A percentile compares a stretch with the other conserved stretches of the same genome.
These are phyloP conservation scores for Quercus aquifolioides DNA, from an alignment of 306 rosid genomes.

Conservation along the genomic window DNA sequence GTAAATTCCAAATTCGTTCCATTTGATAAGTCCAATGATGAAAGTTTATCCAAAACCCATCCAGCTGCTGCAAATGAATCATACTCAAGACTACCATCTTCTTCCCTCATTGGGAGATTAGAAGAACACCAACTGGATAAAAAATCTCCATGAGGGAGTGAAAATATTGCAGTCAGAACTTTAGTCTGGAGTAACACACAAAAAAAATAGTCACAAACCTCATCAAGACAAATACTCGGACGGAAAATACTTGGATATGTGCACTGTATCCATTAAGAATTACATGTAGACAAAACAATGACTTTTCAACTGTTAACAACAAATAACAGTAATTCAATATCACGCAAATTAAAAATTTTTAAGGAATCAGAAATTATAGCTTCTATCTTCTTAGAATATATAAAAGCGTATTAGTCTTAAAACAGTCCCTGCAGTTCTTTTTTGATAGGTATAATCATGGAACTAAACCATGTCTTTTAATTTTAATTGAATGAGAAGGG, in stretches of 20 bases:
- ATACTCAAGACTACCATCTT: constrained; percentile 73
- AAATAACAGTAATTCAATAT: background rate
- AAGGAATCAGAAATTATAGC: constrained; percentile 2
- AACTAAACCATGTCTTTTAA: background rate
- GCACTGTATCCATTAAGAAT: constrained; percentile 22
- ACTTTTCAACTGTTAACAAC: background rate
- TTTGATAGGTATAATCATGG: background rate
- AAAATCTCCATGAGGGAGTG: constrained; percentile 82
- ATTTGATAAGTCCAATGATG: constrained; percentile 32
- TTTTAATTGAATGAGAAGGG: too few species aligned
- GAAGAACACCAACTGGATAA: constrained; percentile 94
- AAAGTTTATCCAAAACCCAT: constrained; percentile 74
- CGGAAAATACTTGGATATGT: constrained; percentile 6
- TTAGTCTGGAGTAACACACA: constrained; percentile 70
- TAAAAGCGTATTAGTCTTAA: background rate
- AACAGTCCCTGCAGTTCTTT: background rate
- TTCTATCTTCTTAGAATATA: background rate
- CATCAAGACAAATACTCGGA: constrained; percentile 9
- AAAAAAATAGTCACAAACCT: constrained; percentile 31
- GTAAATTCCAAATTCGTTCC: constrained; percentile 51
- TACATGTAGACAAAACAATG: constrained; percentile 18
- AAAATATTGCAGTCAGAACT: constrained; percentile 85
- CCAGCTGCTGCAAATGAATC: constrained; percentile 84
- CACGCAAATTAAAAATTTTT: background rate
- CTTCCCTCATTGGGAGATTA: constrained; percentile 67